Base-by-base conservation (phyloP, 352 stramenopile species). In the Vaucheria bursata region DNA sequence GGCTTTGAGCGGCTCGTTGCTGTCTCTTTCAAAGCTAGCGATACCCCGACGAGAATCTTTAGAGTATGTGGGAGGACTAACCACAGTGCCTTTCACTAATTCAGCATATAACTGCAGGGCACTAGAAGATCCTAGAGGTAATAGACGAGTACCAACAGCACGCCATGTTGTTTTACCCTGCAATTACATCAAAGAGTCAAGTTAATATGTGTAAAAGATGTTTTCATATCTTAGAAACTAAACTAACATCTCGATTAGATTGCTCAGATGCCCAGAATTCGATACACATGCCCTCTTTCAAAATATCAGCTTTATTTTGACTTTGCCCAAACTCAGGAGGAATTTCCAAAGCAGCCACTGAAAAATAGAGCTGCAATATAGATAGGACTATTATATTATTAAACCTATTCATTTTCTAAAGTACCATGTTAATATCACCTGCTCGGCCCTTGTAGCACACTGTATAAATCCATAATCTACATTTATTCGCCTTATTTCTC, bases 381-480 rank as follows among this genome's bases (percentile, higher is more conserved):
- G n/a, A n/a, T n/a, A n/a, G n/a, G n/a, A n/a, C n/a, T n/a, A n/a
- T n/a, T n/a, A n/a, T n/a, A n/a, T n/a, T n/a, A n/a, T n/a, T n/a
- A n/a, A n/a, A n/a, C n/a, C n/a, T n/a, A n/a, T n/a, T n/a, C n/a
- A n/a, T n/a, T n/a, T n/a, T n/a, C n/a, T n/a, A n/a, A n/a, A n/a
- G n/a, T n/a, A n/a, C n/a, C 59, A 34, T 38, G 34, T 38, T 4
- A 29, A 38, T 18, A 8, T 29, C 40, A 72, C 65, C 65, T 72
- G 65, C 8, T 72, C 65, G 2, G 1, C 29, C 1, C 65, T 1
- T 37, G 36, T 40, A 36, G 40, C 12, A 7, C 65, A 29, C 31
- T 72, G 65, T 39, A 72, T 72, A 35, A 72, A 72, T 4, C 65
- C 65, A 35, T 72, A 72, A 2, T 72, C 65, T 6, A n/a, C 65